Percentiles rank a stretch among this genome's conserved stretches.
These are phyloP conservation scores for Mucor ambiguus DNA, from an alignment of 371 early-diverging fungal species.

Conservation along the genomic window DNA sequence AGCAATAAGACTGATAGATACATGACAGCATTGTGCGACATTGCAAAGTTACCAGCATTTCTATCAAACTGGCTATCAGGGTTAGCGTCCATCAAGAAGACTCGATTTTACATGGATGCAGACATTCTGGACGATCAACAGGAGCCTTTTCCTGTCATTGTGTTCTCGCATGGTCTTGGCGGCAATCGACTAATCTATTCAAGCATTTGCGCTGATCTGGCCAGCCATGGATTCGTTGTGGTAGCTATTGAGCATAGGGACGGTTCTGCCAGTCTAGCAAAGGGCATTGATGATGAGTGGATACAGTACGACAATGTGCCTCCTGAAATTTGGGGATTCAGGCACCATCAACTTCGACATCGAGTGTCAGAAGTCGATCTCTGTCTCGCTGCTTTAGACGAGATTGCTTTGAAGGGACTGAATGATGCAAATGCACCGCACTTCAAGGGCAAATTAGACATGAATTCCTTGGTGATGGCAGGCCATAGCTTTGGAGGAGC, in stretches of 20 bases:
- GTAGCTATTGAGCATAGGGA: slow-evolving; percentile 61
- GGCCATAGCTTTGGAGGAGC: slow-evolving; percentile 70
- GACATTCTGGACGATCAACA: slow-evolving; percentile 3
- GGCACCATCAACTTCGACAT: slow-evolving; percentile 40
- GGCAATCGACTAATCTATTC: slow-evolving; percentile 53
- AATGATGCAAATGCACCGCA: neutral
- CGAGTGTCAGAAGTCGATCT: slow-evolving; percentile 43
- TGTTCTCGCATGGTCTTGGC: slow-evolving; percentile 51
- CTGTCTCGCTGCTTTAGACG: slow-evolving; percentile 14
- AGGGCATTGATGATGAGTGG: slow-evolving; percentile 17
- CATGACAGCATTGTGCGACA: slow-evolving; percentile 15
- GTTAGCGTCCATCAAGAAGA: slow-evolving; percentile 16
- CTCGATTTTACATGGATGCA: slow-evolving; percentile 17
- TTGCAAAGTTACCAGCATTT: slow-evolving; percentile 13
- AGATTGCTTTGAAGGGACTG: slow-evolving; percentile 4
- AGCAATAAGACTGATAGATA: neutral
- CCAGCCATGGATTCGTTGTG: slow-evolving; percentile 55
- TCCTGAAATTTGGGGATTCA: slow-evolving; percentile 27
- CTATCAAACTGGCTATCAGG: slow-evolving; percentile 22
- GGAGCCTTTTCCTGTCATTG: slow-evolving; percentile 29
- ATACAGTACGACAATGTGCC: slow-evolving; percentile 21
- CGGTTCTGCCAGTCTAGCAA: slow-evolving; percentile 40
- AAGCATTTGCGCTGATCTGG: slow-evolving; percentile 49
- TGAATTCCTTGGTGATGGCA: slow-evolving; percentile 42
- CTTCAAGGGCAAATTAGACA: slow-evolving; percentile 43